Conservation (phyloP, 306 rosid genomes). For the Trifolium pratense region DNA sequence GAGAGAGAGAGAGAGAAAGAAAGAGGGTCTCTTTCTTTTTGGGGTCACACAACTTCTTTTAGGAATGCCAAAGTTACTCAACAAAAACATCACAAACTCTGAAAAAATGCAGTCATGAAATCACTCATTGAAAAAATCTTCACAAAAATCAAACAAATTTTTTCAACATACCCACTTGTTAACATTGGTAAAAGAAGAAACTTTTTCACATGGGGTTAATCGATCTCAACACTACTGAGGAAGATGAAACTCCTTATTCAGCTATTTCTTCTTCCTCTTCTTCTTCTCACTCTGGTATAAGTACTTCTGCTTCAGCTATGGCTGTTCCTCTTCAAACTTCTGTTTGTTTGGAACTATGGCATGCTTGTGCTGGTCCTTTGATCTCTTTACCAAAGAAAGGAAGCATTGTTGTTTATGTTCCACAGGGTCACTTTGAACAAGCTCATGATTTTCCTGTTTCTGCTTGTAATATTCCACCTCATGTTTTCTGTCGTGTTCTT, state of each 20-base stretch:
- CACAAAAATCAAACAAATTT: background rate
- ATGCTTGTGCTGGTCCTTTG: conserved; percentile 97
- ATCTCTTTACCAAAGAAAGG: conserved; percentile 92
- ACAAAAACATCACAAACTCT: conserved; percentile 45
- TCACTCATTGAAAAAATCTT: conserved; percentile 41
- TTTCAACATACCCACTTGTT: conserved; percentile 16
- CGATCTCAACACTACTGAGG: conserved; percentile 97
- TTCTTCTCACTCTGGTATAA: conserved; percentile 59
- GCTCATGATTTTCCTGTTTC: conserved; percentile 71
- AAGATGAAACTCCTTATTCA: conserved; percentile 77
- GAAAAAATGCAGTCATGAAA: conserved; percentile 69
- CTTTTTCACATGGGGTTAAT: conserved; percentile 63
- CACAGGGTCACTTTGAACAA: conserved; percentile 90
- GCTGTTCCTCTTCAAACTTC: conserved; percentile 49
- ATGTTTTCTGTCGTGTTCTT: conserved; percentile 89
- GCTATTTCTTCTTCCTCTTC: conserved; percentile 59
- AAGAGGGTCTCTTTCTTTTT: conserved; percentile 54
- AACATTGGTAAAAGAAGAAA: conserved; percentile 31
- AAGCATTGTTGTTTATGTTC: conserved; percentile 79
- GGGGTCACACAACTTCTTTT: conserved; percentile 64
- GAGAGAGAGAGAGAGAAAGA: conserved; percentile 36
- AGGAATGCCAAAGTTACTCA: conserved; percentile 68
- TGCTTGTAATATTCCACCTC: conserved; percentile 73
- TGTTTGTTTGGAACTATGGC: conserved; percentile 97
- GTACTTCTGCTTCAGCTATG: conserved; percentile 45